These are phyloP conservation scores for Paradendryphiella salina DNA, from an alignment of 2,329 filamentous ascomycete species.

Conservation along the genomic window DNA sequence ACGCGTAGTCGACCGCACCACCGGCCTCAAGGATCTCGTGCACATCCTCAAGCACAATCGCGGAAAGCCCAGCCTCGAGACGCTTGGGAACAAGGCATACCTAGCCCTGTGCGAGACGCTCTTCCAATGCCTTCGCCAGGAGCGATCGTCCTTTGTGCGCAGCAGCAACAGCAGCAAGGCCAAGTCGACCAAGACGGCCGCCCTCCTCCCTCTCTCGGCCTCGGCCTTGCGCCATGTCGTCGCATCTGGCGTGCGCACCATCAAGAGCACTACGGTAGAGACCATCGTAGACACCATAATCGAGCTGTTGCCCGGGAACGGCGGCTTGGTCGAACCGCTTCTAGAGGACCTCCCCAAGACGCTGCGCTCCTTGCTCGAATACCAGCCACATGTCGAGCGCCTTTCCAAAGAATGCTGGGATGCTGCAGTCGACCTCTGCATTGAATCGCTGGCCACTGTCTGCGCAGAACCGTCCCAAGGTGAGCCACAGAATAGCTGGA, in stretches of 20 bases:
- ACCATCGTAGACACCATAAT: constrained; percentile 80
- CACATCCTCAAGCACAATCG: constrained; percentile 60
- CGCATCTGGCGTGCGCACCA: constrained; percentile 66
- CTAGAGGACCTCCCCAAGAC: constrained; percentile 77
- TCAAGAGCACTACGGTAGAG: constrained; percentile 77
- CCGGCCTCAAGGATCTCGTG: constrained; percentile 60
- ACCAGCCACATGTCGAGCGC: constrained; percentile 78
- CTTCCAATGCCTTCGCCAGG: constrained; percentile 68
- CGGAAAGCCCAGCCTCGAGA: constrained; percentile 47
- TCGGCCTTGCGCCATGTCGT: constrained; percentile 72
- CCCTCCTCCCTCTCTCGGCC: constrained; percentile 69
- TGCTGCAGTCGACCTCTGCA: constrained; percentile 70
- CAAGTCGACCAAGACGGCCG: constrained; percentile 36
- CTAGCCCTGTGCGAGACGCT: constrained; percentile 79
- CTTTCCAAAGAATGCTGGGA: constrained; percentile 71
- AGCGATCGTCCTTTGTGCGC: constrained; percentile 66
- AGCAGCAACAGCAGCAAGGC: constrained; percentile 53
- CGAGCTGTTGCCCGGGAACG: constrained; percentile 67
- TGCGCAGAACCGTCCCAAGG: constrained; percentile 29
- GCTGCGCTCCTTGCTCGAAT: constrained; percentile 69
- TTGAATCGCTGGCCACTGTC: constrained; percentile 58
- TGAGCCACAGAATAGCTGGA: constrained; percentile 34
- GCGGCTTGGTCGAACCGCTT: constrained; percentile 70
- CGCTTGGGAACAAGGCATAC: constrained; percentile 74
- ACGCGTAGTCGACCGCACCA: constrained; percentile 50